Evolutionary conservation across 1,284 basidiomycete species (phyloP).

Genomic region (Earliella scabrosa): DNA sequence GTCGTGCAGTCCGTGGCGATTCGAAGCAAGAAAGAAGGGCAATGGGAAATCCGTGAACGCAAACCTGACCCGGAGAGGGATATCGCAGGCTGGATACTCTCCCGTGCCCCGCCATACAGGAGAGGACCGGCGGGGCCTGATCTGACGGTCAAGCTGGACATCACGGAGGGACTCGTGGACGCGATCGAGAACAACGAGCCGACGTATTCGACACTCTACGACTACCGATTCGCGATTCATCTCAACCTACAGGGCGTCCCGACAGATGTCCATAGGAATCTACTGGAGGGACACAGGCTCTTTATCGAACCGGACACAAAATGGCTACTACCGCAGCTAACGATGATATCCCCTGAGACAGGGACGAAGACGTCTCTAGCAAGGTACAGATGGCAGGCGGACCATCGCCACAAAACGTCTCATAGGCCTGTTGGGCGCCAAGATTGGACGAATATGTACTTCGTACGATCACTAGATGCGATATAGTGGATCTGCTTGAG

Average conservation of each 20-base stretch:
- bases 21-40: slow-evolving; percentile 8
- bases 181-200: background rate
- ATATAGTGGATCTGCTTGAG: too few relatives aligned
- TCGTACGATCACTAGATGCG: slow-evolving; percentile 49
- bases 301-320: slow-evolving; percentile 41
- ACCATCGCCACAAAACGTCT: slow-evolving; percentile 2
- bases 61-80: background rate
- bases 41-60: slow-evolving; percentile 9
- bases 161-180: slow-evolving; percentile 10
- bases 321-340: slow-evolving; percentile 55
- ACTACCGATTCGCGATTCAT: slow-evolving; percentile 58
- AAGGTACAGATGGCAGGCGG: slow-evolving; percentile 2
- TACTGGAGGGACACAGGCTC: slow-evolving; percentile 25
- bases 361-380: slow-evolving; percentile 8
- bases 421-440: slow-evolving; percentile 4
- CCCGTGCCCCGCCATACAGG: slow-evolving; percentile 22
- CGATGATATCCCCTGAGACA: slow-evolving; percentile 24
- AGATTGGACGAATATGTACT: slow-evolving; percentile 52
- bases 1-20: slow-evolving; percentile 58
- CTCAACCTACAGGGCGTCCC: slow-evolving; percentile 48
- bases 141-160: background rate
- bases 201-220: slow-evolving; percentile 46
- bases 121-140: background rate
- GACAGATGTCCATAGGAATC: slow-evolving; percentile 13
- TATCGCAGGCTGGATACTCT: slow-evolving; percentile 30